Evolutionary conservation across 2,329 filamentous ascomycete genomes (phyloP).

Genomic region (Sarocladium brachiariae): DNA sequence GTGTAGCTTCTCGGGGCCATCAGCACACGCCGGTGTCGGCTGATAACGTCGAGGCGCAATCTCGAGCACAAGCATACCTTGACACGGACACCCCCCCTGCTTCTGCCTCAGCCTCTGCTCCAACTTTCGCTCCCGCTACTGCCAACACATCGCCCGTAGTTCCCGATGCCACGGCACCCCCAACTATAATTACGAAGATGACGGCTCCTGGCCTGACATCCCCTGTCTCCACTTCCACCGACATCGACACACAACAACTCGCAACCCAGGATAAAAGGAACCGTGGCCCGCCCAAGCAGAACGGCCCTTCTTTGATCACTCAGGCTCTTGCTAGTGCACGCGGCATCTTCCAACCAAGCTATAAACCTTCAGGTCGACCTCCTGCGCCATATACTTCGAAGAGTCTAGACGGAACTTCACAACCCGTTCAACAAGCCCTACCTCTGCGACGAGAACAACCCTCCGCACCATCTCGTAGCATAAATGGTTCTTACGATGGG

Average conservation of each 20-base stretch:
- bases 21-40: constrained; percentile 6
- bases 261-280: constrained; percentile 1
- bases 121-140: constrained; percentile 10
- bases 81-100: constrained; percentile 8
- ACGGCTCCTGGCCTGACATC: constrained; percentile 32
- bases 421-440: background rate
- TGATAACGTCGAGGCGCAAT: constrained; percentile 2
- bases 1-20: background rate
- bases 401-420: background rate
- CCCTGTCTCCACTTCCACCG: background rate
- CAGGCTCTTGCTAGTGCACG: constrained; percentile 53
- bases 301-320: constrained; percentile 48
- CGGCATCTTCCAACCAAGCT: constrained; percentile 33
- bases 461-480: constrained; percentile 10
- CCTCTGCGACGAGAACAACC: background rate
- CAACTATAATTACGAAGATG: background rate
- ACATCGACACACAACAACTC: background rate
- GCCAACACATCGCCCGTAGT: constrained; percentile 2
- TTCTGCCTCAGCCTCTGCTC: constrained; percentile 6
- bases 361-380: constrained; percentile 1
- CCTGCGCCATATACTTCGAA: background rate
- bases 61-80: background rate
- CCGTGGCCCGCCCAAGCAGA: constrained; percentile 32
- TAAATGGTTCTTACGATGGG: constrained; percentile 14
- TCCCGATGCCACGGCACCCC: constrained; percentile 24